Percentiles rank a stretch among this genome's conserved stretches.
Conservation (phyloP, 2,329 filamentous ascomycete species). For the Aureobasidium pullulans region DNA sequence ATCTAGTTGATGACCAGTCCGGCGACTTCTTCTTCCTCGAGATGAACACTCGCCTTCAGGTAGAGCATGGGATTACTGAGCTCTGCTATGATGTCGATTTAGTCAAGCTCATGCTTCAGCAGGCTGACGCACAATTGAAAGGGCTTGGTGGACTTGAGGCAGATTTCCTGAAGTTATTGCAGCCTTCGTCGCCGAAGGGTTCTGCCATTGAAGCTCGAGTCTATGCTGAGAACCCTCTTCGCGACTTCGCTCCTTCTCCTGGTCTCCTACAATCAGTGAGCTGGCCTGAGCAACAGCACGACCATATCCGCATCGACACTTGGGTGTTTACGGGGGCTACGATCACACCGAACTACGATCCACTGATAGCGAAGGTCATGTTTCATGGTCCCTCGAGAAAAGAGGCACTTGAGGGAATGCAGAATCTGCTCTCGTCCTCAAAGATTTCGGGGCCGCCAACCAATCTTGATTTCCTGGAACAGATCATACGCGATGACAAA, state of each 20-base stretch:
- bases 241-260: constrained; percentile 52
- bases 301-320: constrained; percentile 52
- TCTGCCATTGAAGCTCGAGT: constrained; percentile 48
- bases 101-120: constrained; percentile 49
- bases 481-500: constrained; percentile 39
- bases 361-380: constrained; percentile 53
- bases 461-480: constrained; percentile 50
- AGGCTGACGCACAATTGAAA: constrained; percentile 44
- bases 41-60: constrained; percentile 53
- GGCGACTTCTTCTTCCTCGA: constrained; percentile 66
- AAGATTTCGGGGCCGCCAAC: constrained; percentile 48
- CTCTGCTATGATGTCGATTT: constrained; percentile 48
- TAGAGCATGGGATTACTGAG: constrained; percentile 53
- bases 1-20: constrained; percentile 76
- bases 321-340: constrained; percentile 54
- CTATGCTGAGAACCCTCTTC: constrained; percentile 53
- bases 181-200: constrained; percentile 37
- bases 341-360: constrained; percentile 52
- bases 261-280: constrained; percentile 51
- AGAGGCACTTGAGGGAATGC: constrained; percentile 39
- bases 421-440: constrained; percentile 37
- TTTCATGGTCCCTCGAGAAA: constrained; percentile 39
- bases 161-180: constrained; percentile 35
- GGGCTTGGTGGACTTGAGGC: constrained; percentile 40
- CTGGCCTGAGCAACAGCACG: constrained; percentile 39